A percentile compares a stretch with the other conserved stretches of the same genome.
These are phyloP conservation scores for Tubosaeta sp. DNA, from an alignment of 768 basidiomycete genomes.

Conservation along the genomic window DNA sequence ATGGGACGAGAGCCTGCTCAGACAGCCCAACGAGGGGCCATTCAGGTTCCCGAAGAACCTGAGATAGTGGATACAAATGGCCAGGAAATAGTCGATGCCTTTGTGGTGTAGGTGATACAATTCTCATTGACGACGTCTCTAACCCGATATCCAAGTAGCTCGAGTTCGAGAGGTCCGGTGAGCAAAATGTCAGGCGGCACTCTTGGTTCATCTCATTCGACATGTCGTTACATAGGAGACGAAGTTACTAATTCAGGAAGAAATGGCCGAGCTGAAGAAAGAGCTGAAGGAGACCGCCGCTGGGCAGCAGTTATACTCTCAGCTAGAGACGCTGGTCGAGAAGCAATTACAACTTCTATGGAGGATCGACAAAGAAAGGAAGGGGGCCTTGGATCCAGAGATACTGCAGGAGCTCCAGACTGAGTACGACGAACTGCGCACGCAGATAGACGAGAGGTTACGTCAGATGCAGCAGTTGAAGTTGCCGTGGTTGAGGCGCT, in stretches of 20 bases:
- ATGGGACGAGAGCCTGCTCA: background rate
- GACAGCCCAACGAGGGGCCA: background rate
- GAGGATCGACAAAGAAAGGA: conserved; percentile 9
- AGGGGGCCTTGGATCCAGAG: background rate
- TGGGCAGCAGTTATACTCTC: conserved; percentile 7
- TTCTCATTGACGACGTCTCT: background rate
- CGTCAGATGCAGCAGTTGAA: conserved; percentile 11
- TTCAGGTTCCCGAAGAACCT: background rate
- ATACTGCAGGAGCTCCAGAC: conserved; percentile 2
- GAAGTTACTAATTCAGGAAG: conserved; percentile 6
- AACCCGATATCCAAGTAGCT: background rate
- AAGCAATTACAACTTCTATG: conserved; percentile 5
- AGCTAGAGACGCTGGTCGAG: conserved; percentile 8
- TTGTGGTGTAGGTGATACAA: background rate
- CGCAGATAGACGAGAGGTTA: conserved; percentile 5
- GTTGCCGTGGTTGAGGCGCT: conserved; percentile 2
- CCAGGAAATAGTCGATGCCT: background rate
- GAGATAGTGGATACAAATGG: background rate
- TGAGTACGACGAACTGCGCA: conserved; percentile 4
- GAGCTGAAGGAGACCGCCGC: conserved; percentile 8
- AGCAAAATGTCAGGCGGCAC: background rate
- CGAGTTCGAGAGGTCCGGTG: background rate
- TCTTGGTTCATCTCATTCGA: background rate
- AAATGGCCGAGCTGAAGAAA: conserved; percentile 4
- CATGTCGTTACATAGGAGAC: background rate